A percentile compares a stretch with the other conserved stretches of the same genome.
Conservation (phyloP, 768 basidiomycete species). For the Lentinula sp. region DNA sequence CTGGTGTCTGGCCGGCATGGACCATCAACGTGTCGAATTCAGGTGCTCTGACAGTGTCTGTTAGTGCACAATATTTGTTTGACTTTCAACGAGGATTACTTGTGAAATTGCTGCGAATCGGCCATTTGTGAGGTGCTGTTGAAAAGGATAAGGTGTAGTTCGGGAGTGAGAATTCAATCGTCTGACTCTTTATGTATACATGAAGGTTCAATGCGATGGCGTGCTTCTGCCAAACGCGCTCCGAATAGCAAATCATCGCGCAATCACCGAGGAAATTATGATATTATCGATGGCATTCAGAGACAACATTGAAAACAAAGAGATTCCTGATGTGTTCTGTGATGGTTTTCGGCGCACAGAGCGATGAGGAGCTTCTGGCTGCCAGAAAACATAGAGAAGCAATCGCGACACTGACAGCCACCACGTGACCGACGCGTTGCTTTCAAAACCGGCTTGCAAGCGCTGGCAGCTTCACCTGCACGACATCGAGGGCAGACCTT, state of each 20-base stretch:
- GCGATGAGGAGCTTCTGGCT: no score
- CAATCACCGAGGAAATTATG: neutral
- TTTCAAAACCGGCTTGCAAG: no score
- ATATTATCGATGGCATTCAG: neutral
- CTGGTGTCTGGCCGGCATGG: conserved; percentile 66
- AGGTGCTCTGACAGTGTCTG: conserved; percentile 35
- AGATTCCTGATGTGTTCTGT: neutral
- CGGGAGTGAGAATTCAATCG: neutral
- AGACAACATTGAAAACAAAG: neutral
- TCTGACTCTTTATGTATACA: neutral
- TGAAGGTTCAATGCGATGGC: neutral
- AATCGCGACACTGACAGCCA: neutral
- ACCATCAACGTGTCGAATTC: conserved; percentile 80
- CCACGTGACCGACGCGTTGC: neutral
- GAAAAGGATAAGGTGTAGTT: neutral
- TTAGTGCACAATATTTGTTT: neutral
- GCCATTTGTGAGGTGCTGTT: neutral
- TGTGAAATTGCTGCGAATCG: conserved; percentile 4
- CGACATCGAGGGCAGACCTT: no score
- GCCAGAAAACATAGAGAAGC: no score
- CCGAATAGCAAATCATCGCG: conserved; percentile 3
- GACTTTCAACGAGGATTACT: neutral
- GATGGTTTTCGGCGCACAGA: no score
- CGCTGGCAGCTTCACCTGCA: no score
- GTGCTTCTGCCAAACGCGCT: conserved; percentile 1